Percentiles rank a stretch among this genome's conserved stretches.
phyloP scores from a whole-genome alignment of 352 stramenopile species.

The Globisporangium splendens region DNA sequence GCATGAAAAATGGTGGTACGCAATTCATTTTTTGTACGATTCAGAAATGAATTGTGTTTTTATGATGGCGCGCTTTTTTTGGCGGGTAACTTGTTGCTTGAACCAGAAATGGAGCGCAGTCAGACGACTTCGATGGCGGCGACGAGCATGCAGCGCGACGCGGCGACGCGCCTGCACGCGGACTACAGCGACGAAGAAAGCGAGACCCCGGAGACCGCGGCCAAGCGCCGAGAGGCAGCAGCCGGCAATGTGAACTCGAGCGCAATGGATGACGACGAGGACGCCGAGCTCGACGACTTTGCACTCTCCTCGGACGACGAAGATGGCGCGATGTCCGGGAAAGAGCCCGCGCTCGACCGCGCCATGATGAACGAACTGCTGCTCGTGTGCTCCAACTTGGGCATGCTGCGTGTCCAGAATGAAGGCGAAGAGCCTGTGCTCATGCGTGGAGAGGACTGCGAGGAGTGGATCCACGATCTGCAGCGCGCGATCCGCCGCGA shows the following conservation, averaged over 20 bases:
- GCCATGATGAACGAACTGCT: conserved; percentile 86
- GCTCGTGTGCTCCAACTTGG: conserved; percentile 86
- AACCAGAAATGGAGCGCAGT: no score
- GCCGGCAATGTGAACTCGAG: conserved; percentile 13
- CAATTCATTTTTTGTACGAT: no score
- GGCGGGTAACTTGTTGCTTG: not conserved
- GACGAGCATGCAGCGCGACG: not conserved
- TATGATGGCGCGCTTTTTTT: not conserved
- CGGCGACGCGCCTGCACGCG: not conserved
- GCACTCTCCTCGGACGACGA: conserved; percentile 49
- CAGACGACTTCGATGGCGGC: not conserved
- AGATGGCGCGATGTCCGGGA: conserved; percentile 20
- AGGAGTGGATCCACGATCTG: conserved; percentile 83
- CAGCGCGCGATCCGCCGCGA: conserved; percentile 79
- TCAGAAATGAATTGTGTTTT: no score
- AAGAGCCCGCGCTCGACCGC: conserved; percentile 40
- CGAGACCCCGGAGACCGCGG: conserved; percentile 9
- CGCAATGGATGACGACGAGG: conserved; percentile 6
- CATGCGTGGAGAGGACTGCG: conserved; percentile 82
- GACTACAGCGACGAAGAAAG: conserved; percentile 9
- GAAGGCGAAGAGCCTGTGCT: conserved; percentile 61
- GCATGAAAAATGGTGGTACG: no score
- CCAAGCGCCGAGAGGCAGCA: conserved; percentile 9
- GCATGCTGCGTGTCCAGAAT: conserved; percentile 61
- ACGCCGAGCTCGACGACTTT: conserved; percentile 53